Conservation (phyloP, 352 stramenopile genomes). For the Phytopythium litorale region DNA sequence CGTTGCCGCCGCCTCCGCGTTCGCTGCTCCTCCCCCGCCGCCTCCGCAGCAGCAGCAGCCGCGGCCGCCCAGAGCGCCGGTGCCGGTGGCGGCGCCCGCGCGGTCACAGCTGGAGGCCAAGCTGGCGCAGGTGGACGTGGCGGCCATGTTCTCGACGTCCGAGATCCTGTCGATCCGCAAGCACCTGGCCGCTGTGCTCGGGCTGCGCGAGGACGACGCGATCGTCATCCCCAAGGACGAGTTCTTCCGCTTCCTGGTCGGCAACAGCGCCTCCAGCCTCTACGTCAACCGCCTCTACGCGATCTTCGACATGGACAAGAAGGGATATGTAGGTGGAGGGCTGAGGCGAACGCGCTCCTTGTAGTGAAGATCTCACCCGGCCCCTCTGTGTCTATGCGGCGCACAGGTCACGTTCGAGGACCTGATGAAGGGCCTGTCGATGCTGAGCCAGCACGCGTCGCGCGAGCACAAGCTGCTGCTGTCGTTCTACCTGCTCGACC, state of each 20-base stretch:
- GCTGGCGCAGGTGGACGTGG: slow-evolving; percentile 66
- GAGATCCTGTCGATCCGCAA: slow-evolving; percentile 81
- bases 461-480: slow-evolving; percentile 86
- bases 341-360: neutral
- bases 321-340: slow-evolving; percentile 49
- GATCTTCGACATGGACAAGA: slow-evolving; percentile 81
- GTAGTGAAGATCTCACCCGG: neutral
- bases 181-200: slow-evolving; percentile 61
- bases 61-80: slow-evolving; percentile 3
- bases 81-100: slow-evolving; percentile 1
- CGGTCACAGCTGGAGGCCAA: slow-evolving; percentile 62
- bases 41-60: neutral
- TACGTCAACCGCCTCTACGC: slow-evolving; percentile 85
- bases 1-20: slow-evolving; percentile 10
- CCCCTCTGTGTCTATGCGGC: neutral
- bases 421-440: slow-evolving; percentile 71
- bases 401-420: slow-evolving; percentile 78
- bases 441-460: slow-evolving; percentile 83
- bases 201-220: slow-evolving; percentile 60
- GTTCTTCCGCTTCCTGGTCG: slow-evolving; percentile 82
- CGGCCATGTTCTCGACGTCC: slow-evolving; percentile 64
- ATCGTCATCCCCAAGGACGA: slow-evolving; percentile 83
- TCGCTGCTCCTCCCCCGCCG: neutral
- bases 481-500: slow-evolving; percentile 82
- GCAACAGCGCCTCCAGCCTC: slow-evolving; percentile 63